A percentile compares a stretch with the other conserved stretches of the same genome.
phyloP scores from a whole-genome alignment of 495 filamentous ascomycete genomes.

The Viridothelium virens region DNA sequence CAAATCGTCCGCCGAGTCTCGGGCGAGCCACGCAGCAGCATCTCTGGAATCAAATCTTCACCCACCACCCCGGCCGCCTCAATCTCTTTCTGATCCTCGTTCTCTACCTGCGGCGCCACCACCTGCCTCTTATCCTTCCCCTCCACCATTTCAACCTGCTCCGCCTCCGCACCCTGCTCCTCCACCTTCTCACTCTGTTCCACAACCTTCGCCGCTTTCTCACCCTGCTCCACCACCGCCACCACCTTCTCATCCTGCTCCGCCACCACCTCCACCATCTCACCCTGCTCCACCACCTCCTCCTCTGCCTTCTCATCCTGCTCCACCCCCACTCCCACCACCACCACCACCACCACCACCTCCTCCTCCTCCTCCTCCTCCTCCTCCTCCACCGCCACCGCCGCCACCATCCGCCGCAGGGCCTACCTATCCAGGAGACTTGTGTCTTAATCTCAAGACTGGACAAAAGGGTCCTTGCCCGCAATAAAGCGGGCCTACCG shows the following conservation, averaged over 20 bases:
- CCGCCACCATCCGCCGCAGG: neutral
- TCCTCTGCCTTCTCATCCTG: neutral
- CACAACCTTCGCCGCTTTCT: neutral
- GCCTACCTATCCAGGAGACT: neutral
- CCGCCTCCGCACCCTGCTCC: neutral
- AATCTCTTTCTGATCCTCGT: too few species aligned
- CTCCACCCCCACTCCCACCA: neutral
- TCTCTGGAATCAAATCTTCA: too few species aligned
- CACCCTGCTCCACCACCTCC: neutral
- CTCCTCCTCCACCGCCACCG: neutral
- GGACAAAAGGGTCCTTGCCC: neutral
- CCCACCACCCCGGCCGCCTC: too few species aligned
- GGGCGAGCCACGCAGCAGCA: too few species aligned
- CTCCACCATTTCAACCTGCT: too few species aligned
- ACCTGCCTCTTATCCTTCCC: too few species aligned
- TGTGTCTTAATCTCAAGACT: neutral
- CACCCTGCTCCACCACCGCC: neutral
- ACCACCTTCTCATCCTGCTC: neutral
- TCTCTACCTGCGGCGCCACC: too few species aligned
- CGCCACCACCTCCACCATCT: neutral
- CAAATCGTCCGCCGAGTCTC: too few species aligned
- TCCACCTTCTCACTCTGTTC: neutral
- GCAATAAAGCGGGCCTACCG: too few species aligned
- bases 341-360: neutral
- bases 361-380: neutral